phyloP scores from a whole-genome alignment of 148 eudicot genomes.

The Beta vulgaris region DNA sequence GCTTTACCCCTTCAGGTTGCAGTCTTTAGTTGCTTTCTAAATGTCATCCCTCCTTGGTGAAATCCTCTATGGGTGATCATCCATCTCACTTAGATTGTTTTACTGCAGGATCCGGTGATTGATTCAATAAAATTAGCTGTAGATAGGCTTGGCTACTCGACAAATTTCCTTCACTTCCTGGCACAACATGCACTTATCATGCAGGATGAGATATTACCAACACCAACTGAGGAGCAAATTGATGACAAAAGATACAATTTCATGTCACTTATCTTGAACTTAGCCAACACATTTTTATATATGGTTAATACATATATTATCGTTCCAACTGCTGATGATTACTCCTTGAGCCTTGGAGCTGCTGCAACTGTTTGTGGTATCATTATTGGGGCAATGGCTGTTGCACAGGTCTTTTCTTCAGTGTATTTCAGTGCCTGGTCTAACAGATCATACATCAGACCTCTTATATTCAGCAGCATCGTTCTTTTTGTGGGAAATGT shows the following conservation, averaged over 20 bases:
- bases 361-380: constrained; percentile 86
- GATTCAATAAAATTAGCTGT: constrained; percentile 64
- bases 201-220: constrained; percentile 62
- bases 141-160: constrained; percentile 63
- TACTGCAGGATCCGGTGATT: constrained; percentile 71
- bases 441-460: constrained; percentile 71
- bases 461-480: constrained; percentile 72
- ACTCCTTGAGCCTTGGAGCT: constrained; percentile 78
- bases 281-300: constrained; percentile 72
- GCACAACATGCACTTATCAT: constrained; percentile 78
- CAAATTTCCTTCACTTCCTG: constrained; percentile 65
- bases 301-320: constrained; percentile 83
- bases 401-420: constrained; percentile 81
- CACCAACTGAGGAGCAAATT: constrained; percentile 51
- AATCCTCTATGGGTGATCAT: not conserved
- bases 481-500: constrained; percentile 60
- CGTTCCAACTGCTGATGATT: constrained; percentile 91
- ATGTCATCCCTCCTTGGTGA: not conserved
- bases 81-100: constrained; percentile 2
- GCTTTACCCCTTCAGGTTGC: constrained; percentile 65
- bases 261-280: constrained; percentile 67
- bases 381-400: constrained; percentile 82
- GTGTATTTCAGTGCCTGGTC: constrained; percentile 93
- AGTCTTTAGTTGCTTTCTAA: too few species aligned
- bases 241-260: constrained; percentile 67